phyloP scores from a whole-genome alignment of 2,329 filamentous ascomycete genomes.

The Dactylellina sp. region DNA sequence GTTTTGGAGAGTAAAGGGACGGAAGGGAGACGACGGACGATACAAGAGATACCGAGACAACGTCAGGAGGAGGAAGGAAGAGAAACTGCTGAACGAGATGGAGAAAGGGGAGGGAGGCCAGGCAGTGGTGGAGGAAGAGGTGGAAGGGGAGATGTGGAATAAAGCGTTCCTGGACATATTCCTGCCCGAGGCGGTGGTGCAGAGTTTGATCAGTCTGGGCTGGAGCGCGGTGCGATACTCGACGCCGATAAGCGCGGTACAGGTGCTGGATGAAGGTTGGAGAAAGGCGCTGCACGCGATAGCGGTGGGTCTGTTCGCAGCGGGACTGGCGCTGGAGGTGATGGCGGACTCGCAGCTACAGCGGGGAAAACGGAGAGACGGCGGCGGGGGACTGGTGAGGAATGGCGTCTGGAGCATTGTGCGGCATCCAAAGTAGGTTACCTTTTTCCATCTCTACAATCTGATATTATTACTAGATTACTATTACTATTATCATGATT shows the following conservation, averaged over 20 bases:
- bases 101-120: slow-evolving; percentile 6
- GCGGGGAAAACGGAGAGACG: slow-evolving; percentile 65
- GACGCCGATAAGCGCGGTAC: slow-evolving; percentile 62
- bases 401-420: slow-evolving; percentile 74
- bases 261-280: slow-evolving; percentile 59
- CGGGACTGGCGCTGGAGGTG: slow-evolving; percentile 70
- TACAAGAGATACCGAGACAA: slow-evolving; percentile 68
- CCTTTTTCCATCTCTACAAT: too few relatives aligned
- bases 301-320: slow-evolving; percentile 70
- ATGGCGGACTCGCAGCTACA: slow-evolving; percentile 71
- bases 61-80: slow-evolving; percentile 12
- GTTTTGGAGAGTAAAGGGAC: slow-evolving; percentile 66
- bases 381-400: slow-evolving; percentile 64
- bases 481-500: too few relatives aligned
- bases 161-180: slow-evolving; percentile 69
- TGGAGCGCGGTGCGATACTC: slow-evolving; percentile 68
- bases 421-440: slow-evolving; percentile 71
- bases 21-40: slow-evolving; percentile 70
- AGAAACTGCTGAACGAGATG: not conserved
- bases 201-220: slow-evolving; percentile 70
- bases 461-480: too few relatives aligned
- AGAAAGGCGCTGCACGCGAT: slow-evolving; percentile 61
- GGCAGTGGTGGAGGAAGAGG: slow-evolving; percentile 56
- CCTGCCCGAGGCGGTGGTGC: slow-evolving; percentile 70
- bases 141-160: slow-evolving; percentile 70